Evolutionary conservation across 768 basidiomycete genomes (phyloP), one percentile per base, ranked within the genome.

Genomic region (Termitomyces eurrhizus): DNA sequence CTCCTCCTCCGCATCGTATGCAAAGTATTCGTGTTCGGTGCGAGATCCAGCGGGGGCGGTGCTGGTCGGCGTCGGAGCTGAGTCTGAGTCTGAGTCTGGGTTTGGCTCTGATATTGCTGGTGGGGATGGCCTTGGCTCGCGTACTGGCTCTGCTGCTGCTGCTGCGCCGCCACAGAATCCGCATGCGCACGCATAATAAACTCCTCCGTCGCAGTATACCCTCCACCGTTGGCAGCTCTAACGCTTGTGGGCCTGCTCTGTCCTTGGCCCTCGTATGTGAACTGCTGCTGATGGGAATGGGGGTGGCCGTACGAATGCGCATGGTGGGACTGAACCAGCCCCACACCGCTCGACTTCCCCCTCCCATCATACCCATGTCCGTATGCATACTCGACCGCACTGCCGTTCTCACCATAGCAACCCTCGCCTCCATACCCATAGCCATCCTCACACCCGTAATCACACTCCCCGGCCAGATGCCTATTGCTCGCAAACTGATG

Each of bases 181-280:
- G 77, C 70, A 71, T 79, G 75, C 71, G 86, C 62, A 72, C 84
- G 86, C 68, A 90, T 80, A 53, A 90, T 83, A 62, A 83, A 80
- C 70, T 87, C 83, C 68, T 90, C 89, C 0, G 88, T 77, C 2
- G 86, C 77, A 0, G 89, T 90, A 63, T 85, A 90, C 2, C 88
- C 88, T 1, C 81, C 77, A 35, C 73, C 72, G 2, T 21, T 37
- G 5, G 51, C 51, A 52, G 46, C 7, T 79, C 75, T 44, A 77
- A 78, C 42, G 39, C 60, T 53, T 39, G 39, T 7, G 1, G 54
- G n/a, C 29, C 54, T 42, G 7, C 13, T 7, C 33, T 35, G 32
- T 51, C 50, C 50, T 24, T 36, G 35, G 13, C 36, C 16, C 24
- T 55, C 41, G 18, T 55, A 44, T 18, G 26, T 12, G 5, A 41